Conservation (phyloP, 1,284 basidiomycete species). For the Heliocybe sulcata region DNA sequence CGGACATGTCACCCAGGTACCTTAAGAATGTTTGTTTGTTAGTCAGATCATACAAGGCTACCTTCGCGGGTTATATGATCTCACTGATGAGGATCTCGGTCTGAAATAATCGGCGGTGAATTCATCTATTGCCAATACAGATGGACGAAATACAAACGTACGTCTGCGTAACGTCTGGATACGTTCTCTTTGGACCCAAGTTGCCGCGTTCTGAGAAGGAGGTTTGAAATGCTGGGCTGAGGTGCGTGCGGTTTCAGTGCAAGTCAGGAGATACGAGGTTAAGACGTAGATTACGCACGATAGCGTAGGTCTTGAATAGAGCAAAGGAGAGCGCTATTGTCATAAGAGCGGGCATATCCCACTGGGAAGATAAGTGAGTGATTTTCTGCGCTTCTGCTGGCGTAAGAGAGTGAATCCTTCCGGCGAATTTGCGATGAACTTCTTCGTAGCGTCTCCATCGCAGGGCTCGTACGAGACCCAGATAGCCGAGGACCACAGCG, state of each 20-base stretch:
- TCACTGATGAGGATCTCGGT: constrained; percentile 2
- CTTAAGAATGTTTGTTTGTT: constrained; percentile 1
- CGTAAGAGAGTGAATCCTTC: constrained; percentile 25
- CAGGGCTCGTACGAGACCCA: constrained; percentile 17
- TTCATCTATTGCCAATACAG: background rate
- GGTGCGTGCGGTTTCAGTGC: background rate
- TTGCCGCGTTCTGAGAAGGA: constrained; percentile 31
- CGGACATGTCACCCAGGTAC: constrained; percentile 8
- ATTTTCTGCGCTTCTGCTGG: constrained; percentile 37
- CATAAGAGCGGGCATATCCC: constrained; percentile 35
- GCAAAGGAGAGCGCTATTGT: constrained; percentile 33
- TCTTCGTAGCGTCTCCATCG: constrained; percentile 24
- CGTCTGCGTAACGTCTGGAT: constrained; percentile 36
- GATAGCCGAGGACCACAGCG: background rate
- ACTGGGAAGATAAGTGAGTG: constrained; percentile 21
- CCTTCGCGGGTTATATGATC: background rate
- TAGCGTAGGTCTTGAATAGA: constrained; percentile 40
- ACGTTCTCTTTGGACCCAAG: constrained; percentile 25
- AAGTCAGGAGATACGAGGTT: background rate
- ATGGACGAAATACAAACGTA: constrained; percentile 17
- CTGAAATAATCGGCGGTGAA: background rate
- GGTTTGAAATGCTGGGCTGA: constrained; percentile 36
- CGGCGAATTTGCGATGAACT: constrained; percentile 26
- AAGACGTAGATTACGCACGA: constrained; percentile 25
- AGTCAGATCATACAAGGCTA: background rate